phyloP scores from a whole-genome alignment of 345 rosid species.

The Citrus inodora region DNA sequence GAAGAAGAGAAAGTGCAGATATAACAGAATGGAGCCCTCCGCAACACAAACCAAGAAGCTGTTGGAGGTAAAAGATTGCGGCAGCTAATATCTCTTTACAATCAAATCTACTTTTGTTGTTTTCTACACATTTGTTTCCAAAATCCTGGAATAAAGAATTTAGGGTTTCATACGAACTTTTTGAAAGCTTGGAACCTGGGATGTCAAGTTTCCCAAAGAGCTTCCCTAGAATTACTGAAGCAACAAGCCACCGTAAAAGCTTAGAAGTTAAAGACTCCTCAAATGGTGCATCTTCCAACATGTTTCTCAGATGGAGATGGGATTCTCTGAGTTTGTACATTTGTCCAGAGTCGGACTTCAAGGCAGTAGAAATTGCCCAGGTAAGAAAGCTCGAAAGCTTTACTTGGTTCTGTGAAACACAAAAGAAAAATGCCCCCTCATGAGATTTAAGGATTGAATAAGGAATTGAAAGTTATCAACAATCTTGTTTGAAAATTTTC shows the following conservation, averaged over 20 bases:
- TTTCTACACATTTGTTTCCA: slow-evolving; percentile 27
- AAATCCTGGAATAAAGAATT: slow-evolving; percentile 39
- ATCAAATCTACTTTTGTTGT: slow-evolving; percentile 16
- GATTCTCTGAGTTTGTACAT: slow-evolving; percentile 21
- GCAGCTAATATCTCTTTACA: slow-evolving; percentile 44
- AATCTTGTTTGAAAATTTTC: not conserved
- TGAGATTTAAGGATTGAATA: not conserved
- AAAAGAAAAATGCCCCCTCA: slow-evolving; percentile 7
- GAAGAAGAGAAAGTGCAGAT: slow-evolving; percentile 61
- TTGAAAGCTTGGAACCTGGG: slow-evolving; percentile 20
- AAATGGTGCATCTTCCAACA: slow-evolving; percentile 29
- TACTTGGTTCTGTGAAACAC: slow-evolving; percentile 50
- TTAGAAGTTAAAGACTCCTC: slow-evolving; percentile 64
- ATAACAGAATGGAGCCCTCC: slow-evolving; percentile 55
- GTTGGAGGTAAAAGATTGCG: slow-evolving; percentile 56
- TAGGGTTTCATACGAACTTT: slow-evolving; percentile 37
- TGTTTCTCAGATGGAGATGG: slow-evolving; percentile 12
- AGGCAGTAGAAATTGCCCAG: slow-evolving; percentile 71
- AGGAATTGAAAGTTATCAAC: not conserved
- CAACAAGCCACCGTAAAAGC: slow-evolving; percentile 77
- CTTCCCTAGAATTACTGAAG: slow-evolving; percentile 67
- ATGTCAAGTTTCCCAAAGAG: slow-evolving; percentile 34
- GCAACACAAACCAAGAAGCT: slow-evolving; percentile 44
- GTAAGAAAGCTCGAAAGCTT: slow-evolving; percentile 58
- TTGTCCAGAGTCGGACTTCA: slow-evolving; percentile 42